Percentiles rank a stretch among this genome's conserved stretches.
phyloP scores from a whole-genome alignment of 805 yeast species.

The Monosporozyma servazzii region DNA sequence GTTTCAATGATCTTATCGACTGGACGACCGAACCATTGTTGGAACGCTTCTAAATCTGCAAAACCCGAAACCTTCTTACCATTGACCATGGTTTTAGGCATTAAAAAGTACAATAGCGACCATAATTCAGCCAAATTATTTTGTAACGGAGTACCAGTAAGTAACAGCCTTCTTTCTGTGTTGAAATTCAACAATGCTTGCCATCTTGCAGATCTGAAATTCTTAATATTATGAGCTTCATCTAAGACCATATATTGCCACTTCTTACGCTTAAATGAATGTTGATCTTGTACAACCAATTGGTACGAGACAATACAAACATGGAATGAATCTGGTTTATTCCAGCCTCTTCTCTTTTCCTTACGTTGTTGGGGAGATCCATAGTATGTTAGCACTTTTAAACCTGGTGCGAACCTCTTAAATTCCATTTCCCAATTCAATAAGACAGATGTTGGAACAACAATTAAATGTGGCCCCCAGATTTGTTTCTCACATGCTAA shows the following conservation, averaged over 20 bases:
- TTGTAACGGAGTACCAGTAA: conserved; percentile 97
- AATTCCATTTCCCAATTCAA: conserved; percentile 99
- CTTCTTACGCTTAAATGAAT: conserved; percentile 78
- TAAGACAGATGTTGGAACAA: conserved; percentile 96
- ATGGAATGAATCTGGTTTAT: conserved; percentile 89
- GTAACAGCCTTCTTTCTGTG: conserved; percentile 73
- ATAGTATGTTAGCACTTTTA: conserved; percentile 88
- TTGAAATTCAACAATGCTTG: conserved; percentile 89
- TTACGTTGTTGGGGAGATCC: conserved; percentile 97
- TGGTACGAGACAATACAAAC: conserved; percentile 96
- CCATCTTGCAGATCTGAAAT: conserved; percentile 95
- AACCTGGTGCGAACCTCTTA: conserved; percentile 96
- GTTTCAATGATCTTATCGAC: conserved; percentile 84
- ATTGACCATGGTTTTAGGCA: conserved; percentile 74
- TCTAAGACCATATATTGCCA: conserved; percentile 97
- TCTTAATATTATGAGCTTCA: conserved; percentile 97
- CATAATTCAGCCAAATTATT: conserved; percentile 91
- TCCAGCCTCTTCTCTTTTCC: conserved; percentile 95
- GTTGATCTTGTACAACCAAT: conserved; percentile 94
- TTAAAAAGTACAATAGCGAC: conserved; percentile 88
- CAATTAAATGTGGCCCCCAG: conserved; percentile 97
- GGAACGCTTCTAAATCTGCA: conserved; percentile 92
- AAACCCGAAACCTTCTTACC: conserved; percentile 57
- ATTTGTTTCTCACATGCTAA: conserved; percentile 86
- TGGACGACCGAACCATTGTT: conserved; percentile 97